Percentiles rank a stretch among this genome's conserved stretches.
These are phyloP conservation scores for Beauveria sp. DNA, from an alignment of 2,329 filamentous ascomycete genomes.

Conservation along the genomic window DNA sequence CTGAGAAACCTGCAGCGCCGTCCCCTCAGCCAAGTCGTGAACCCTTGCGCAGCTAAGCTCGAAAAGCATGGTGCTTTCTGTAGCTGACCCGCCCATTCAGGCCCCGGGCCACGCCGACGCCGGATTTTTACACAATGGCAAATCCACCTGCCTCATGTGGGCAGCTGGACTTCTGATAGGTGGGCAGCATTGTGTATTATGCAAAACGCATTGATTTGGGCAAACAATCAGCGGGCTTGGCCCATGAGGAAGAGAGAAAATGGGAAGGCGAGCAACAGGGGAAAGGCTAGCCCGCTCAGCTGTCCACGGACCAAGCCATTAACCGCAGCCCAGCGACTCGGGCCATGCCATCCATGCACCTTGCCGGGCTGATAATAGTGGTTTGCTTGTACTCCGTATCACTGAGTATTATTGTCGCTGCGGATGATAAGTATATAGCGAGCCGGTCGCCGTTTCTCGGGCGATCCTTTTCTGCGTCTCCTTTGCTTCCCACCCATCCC, in stretches of 20 bases:
- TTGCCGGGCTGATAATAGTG: not conserved
- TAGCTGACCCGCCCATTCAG: constrained; percentile 12
- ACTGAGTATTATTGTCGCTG: not conserved
- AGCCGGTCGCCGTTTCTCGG: constrained; percentile 3
- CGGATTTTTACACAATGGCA: not conserved
- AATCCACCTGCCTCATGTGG: constrained; percentile 23
- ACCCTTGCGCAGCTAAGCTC: constrained; percentile 4
- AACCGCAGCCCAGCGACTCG: not conserved
- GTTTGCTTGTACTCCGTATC: not conserved
- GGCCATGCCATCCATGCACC: constrained; percentile 7
- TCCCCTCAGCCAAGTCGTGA: not conserved
- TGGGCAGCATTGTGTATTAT: constrained; percentile 12
- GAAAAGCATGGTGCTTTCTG: constrained; percentile 11
- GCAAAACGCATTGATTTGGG: not conserved
- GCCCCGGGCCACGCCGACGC: constrained; percentile 7
- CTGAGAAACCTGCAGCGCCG: not conserved
- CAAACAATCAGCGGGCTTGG: not conserved
- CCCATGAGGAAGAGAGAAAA: not conserved
- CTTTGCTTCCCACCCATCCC: constrained; percentile 3
- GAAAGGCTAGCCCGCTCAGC: constrained; percentile 5
- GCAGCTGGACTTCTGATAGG: constrained; percentile 20
- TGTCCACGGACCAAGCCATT: constrained; percentile 5
- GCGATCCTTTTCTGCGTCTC: not conserved
- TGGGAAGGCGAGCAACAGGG: not conserved
- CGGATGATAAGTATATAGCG: constrained; percentile 7